Evolutionary conservation across 225 moss, liverwort and hornwort species (phyloP), one percentile per base, ranked within the genome.

Genomic region (Asterella californica): DNA sequence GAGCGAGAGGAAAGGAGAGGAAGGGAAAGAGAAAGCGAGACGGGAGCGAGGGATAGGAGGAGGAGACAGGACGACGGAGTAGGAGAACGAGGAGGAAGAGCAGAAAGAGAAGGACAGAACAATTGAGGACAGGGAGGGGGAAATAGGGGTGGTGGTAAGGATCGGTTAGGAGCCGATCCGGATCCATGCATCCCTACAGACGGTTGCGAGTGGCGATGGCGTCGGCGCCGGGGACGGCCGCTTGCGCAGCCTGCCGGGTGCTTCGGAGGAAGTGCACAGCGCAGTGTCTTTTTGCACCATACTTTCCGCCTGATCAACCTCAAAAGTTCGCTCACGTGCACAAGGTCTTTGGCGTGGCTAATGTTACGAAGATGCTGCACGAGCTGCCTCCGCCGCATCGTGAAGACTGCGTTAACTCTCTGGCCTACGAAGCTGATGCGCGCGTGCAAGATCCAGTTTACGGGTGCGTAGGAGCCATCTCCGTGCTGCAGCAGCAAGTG

Each of bases 201-300:
- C 91, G 95, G 87, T 86, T 93, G 88, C 90, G 92, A 53, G 91
- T 92, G 92, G 93, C 90, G 86, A 94, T 96, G 96, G 90, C 91
- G 82, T 90, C 94, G 83, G 88, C 91, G 85, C 92, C 91, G 67
- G 91, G 92, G 79, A 92, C 94, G 77, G 93, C 94, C 71, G 96
- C 97, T 67, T 99, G 97, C 81, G 97, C 97, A 80, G 97, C 97
- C 80, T 97, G 96, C 90, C 89, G 94, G 82, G 93, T 94, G 88
- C 92, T 94, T 81, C 90, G 96, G 83, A 90, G 96, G 70, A 97
- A 97, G 87, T 97, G 96, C 85, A 93, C 96, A 72, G 85, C 93
- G 72, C 94, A 97, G 75, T 97, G 96, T 86, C 87, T 94, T 54
- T 94, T 97, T 87, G 96, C 96, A 76, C 96, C 96, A 67, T 94